Evolutionary conservation across 2,329 filamentous ascomycete genomes (phyloP).

Genomic region (Xylaria arbuscula): DNA sequence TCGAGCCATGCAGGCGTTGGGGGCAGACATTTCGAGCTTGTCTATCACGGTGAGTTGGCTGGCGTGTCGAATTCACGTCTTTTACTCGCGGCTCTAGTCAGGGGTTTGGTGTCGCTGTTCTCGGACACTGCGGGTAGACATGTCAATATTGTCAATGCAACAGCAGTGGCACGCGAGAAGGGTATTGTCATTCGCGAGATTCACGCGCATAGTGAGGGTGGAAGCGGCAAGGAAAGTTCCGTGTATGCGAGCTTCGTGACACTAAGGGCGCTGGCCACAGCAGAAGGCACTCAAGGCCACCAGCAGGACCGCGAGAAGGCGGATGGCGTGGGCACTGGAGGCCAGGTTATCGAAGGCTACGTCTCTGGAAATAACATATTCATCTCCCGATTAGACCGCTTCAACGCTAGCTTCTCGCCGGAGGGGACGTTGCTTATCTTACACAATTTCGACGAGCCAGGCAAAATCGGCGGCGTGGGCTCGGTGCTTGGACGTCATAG

Average conservation of each 20-base stretch:
- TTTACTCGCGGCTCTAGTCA: slow-evolving; percentile 81
- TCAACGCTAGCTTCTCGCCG: slow-evolving; percentile 78
- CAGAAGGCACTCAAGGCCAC: slow-evolving; percentile 37
- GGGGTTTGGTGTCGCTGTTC: slow-evolving; percentile 77
- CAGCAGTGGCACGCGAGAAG: slow-evolving; percentile 78
- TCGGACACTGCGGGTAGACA: slow-evolving; percentile 73
- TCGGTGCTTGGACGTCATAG: slow-evolving; percentile 74
- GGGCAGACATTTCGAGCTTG: slow-evolving; percentile 77
- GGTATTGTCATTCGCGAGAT: slow-evolving; percentile 82
- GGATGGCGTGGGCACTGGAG: neutral
- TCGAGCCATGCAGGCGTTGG: slow-evolving; percentile 54
- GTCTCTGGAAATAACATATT: slow-evolving; percentile 71
- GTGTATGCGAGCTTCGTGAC: slow-evolving; percentile 79
- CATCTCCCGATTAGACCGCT: slow-evolving; percentile 79
- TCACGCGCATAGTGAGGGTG: slow-evolving; percentile 59
- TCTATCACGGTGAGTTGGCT: slow-evolving; percentile 80
- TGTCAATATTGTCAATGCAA: slow-evolving; percentile 86
- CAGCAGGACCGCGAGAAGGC: slow-evolving; percentile 9
- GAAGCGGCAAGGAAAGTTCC: slow-evolving; percentile 64
- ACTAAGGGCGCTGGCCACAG: slow-evolving; percentile 63
- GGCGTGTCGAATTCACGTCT: slow-evolving; percentile 79
- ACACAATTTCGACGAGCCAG: slow-evolving; percentile 83
- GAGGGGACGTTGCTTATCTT: slow-evolving; percentile 80
- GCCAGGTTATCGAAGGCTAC: slow-evolving; percentile 70
- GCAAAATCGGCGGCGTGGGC: slow-evolving; percentile 85